Base-by-base conservation (phyloP, 1,139 yeast species). In the Yamadazyma siamensis region DNA sequence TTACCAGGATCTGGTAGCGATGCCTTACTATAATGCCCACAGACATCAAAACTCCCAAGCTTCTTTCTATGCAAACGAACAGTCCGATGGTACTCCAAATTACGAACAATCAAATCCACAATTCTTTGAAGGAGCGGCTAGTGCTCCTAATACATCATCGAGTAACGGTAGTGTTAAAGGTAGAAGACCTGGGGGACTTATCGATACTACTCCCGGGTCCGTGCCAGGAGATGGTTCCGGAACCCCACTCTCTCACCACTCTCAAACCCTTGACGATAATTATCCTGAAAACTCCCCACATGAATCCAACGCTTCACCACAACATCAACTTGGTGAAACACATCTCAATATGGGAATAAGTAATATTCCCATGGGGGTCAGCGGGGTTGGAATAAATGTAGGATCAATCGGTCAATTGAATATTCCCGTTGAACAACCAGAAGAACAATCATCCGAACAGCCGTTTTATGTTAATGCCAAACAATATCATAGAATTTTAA, bases 381-480 rank as follows among this genome's bases (percentile, higher is more conserved):
- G 26, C n/a, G 27, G 29, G 29, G 30, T 31, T 25, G 34, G 34
- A 7, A 23, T 19, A n/a, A 16, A 18, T 18, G 10, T 18, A 8
- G 20, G 20, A 32, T 32, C 5, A 25, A 25, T 10, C n/a, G 19
- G 19, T 11, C 26, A 17, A n/a, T 20, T 28, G 27, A 26, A 12
- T 7, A 29, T 21, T 20, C 38, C 21, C 21, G 28, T 12, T 18
- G 25, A 34, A 13, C 36, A 25, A n/a, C 14, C 32, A 9, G 46
- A 44, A 6, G 45, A 36, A 4, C 40, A 35, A 9, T 30, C 53
- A 27, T 42, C 47, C 2, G 96, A 89, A 50, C 96, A 89, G 56
- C 98, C 98, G 2, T 88, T 89, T 52, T 91, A 89, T 52, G 98
- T 94, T 29, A 94, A 94, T 55, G 98, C 98, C 8, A 94, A 91